Percentiles rank a stretch among this genome's conserved stretches.
Conservation (phyloP, 768 basidiomycete genomes). For the Xerocomus brunneocitrinus region DNA sequence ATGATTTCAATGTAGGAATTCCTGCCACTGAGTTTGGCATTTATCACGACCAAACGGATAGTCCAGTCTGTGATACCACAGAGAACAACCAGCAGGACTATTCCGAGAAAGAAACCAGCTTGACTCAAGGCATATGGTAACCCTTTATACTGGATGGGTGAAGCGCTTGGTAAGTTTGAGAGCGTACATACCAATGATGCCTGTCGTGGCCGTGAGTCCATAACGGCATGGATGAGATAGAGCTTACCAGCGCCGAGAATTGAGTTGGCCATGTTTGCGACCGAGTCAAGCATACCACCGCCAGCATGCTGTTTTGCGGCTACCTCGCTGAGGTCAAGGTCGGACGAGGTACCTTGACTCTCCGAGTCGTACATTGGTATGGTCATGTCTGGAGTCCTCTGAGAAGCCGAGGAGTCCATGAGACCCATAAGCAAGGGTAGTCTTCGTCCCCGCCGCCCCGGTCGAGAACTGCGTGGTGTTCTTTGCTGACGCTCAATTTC, state of each 20-base stretch:
- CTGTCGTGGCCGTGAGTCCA: constrained; percentile 33
- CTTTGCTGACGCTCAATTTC: constrained; percentile 30
- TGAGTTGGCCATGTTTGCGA: constrained; percentile 94
- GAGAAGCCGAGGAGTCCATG: constrained; percentile 56
- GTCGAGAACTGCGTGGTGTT: constrained; percentile 18
- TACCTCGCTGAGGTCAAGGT: constrained; percentile 62
- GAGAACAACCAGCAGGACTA: constrained; percentile 74
- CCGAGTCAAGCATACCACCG: constrained; percentile 72
- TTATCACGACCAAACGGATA: constrained; percentile 90
- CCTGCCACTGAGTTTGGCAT: constrained; percentile 92
- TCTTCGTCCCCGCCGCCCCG: constrained; percentile 45
- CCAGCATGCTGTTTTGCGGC: constrained; percentile 62
- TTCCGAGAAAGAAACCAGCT: constrained; percentile 88
- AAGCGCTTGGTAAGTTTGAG: background rate
- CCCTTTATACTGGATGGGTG: constrained; percentile 41
- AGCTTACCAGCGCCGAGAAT: constrained; percentile 84
- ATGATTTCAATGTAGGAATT: constrained; percentile 93
- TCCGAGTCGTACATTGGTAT: constrained; percentile 42
- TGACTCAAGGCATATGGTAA: constrained; percentile 92
- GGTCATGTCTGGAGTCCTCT: constrained; percentile 54
- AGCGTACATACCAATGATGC: constrained; percentile 61
- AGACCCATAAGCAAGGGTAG: constrained; percentile 81
- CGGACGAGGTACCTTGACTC: constrained; percentile 25
- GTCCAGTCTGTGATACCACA: constrained; percentile 96
- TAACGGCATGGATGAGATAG: constrained; percentile 1